phyloP scores from a whole-genome alignment of 257 asterid genomes.

The Thymus quinquecostatus region DNA sequence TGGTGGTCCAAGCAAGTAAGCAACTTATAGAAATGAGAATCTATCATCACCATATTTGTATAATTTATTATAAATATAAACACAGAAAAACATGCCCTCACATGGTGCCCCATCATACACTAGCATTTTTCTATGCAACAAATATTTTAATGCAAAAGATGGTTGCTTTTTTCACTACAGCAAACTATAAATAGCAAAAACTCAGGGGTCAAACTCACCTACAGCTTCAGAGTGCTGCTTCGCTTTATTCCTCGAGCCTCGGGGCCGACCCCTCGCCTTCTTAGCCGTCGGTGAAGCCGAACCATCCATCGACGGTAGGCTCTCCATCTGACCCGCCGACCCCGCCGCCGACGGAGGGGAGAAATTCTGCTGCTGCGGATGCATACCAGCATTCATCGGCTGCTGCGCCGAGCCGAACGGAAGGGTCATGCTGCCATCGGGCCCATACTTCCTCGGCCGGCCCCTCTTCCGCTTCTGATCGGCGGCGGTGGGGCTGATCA shows the following conservation, averaged over 20 bases:
- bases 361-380: conserved; percentile 31
- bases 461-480: conserved; percentile 57
- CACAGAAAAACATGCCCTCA: conserved; percentile 29
- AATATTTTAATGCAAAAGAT: conserved; percentile 30
- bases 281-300: conserved; percentile 41
- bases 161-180: conserved; percentile 9
- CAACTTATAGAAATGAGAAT: conserved; percentile 26
- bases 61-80: neutral
- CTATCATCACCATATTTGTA: neutral
- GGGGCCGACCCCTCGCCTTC: conserved; percentile 64
- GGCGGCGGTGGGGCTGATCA: conserved; percentile 20
- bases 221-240: conserved; percentile 36
- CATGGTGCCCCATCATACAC: conserved; percentile 26
- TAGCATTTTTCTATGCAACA: conserved; percentile 14
- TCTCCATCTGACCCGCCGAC: conserved; percentile 26
- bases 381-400: conserved; percentile 9
- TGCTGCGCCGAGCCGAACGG: conserved; percentile 18
- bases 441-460: conserved; percentile 55
- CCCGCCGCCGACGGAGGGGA: conserved; percentile 36
- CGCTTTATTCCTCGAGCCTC: conserved; percentile 49
- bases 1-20: conserved; percentile 26
- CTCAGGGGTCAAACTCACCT: conserved; percentile 36
- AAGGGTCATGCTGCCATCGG: conserved; percentile 44
- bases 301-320: conserved; percentile 30
- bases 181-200: conserved; percentile 23